Conservation (phyloP, 163 green algal genomes). For the Picocystis sp. region DNA sequence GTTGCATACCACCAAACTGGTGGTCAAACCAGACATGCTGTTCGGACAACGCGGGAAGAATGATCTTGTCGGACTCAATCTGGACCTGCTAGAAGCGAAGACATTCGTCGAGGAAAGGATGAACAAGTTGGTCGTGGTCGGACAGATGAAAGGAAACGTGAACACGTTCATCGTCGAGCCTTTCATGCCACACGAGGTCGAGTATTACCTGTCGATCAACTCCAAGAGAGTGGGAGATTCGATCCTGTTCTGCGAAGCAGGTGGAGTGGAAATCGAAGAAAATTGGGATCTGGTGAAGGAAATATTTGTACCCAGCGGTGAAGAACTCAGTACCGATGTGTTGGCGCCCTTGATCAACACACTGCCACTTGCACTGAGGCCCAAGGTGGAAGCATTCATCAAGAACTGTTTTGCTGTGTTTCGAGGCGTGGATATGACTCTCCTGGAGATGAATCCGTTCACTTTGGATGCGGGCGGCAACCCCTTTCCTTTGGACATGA, state of each 20-base stretch:
- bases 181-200: slow-evolving; percentile 71
- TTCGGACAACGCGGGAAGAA: slow-evolving; percentile 90
- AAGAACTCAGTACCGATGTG: slow-evolving; percentile 19
- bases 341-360: slow-evolving; percentile 52
- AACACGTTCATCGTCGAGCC: slow-evolving; percentile 84
- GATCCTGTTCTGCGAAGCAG: slow-evolving; percentile 51
- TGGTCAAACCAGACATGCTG: slow-evolving; percentile 92
- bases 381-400: slow-evolving; percentile 59
- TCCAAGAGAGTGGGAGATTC: slow-evolving; percentile 32
- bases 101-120: slow-evolving; percentile 53
- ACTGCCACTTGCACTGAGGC: slow-evolving; percentile 49
- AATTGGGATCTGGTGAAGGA: slow-evolving; percentile 78
- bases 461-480: slow-evolving; percentile 41
- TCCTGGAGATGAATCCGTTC: slow-evolving; percentile 95
- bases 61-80: slow-evolving; percentile 79
- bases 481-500: slow-evolving; percentile 76
- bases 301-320: slow-evolving; percentile 36
- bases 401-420: slow-evolving; percentile 34
- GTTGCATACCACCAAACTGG: slow-evolving; percentile 42
- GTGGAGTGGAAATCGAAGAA: slow-evolving; percentile 80
- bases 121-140: slow-evolving; percentile 28
- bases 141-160: slow-evolving; percentile 27
- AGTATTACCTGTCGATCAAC: slow-evolving; percentile 60
- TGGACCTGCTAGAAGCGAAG: slow-evolving; percentile 42
- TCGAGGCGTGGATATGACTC: slow-evolving; percentile 66